Conservation (phyloP, 108 stramenopile genomes). For the Cylindrotheca closterium region DNA sequence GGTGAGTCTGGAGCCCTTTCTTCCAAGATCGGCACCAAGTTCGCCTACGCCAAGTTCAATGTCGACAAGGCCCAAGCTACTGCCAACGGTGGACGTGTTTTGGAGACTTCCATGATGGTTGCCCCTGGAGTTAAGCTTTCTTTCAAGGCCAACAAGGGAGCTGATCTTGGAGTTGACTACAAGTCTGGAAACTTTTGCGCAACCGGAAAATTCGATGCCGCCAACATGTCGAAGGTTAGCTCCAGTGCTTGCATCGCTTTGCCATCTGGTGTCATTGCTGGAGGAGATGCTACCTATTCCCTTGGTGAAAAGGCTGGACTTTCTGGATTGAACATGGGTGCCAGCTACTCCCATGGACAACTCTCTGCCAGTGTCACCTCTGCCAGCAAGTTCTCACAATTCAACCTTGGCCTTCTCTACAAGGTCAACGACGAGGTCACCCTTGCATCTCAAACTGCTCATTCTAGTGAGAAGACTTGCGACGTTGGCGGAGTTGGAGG, state of each 20-base stretch:
- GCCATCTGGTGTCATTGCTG: conserved; percentile 75
- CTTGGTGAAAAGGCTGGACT: conserved; percentile 81
- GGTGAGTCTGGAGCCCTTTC: conserved; percentile 68
- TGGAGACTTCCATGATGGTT: conserved; percentile 83
- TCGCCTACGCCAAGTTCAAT: conserved; percentile 86
- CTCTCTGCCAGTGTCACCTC: conserved; percentile 75
- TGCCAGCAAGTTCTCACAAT: conserved; percentile 70
- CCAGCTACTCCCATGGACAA: conserved; percentile 77
- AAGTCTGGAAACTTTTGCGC: conserved; percentile 72
- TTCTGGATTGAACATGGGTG: conserved; percentile 79
- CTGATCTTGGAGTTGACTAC: conserved; percentile 86
- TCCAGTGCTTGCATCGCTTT: conserved; percentile 78
- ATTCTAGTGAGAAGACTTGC: conserved; percentile 71
- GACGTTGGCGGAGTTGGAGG: conserved; percentile 72
- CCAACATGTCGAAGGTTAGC: conserved; percentile 79
- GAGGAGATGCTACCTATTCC: conserved; percentile 83
- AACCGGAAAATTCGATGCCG: conserved; percentile 80
- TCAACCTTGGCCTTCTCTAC: conserved; percentile 83
- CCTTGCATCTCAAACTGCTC: conserved; percentile 77
- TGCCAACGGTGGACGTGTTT: conserved; percentile 79
- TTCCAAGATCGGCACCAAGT: conserved; percentile 88
- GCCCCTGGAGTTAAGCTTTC: conserved; percentile 76
- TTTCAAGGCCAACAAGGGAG: conserved; percentile 91
- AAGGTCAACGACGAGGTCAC: conserved; percentile 79
- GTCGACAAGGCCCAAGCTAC: conserved; percentile 87